Base-by-base conservation (phyloP, 345 rosid species). In the Xanthoceras sorbifolium region DNA sequence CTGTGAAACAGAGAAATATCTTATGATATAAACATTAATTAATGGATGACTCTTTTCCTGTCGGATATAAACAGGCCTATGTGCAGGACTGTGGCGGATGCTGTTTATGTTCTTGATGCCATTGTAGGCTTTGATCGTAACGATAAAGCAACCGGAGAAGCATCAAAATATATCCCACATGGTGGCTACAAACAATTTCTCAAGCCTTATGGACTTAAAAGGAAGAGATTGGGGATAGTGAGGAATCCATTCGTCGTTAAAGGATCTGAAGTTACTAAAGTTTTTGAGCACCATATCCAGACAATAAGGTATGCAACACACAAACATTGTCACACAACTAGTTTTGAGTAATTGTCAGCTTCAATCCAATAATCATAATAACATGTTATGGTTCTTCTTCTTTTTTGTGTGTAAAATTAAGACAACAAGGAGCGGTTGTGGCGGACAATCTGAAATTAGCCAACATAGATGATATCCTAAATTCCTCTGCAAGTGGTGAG, bases 81-180 rank as follows among this genome's bases (percentile, higher is more conserved):
- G 1, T 77, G 85, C 50, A 79, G 87, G 82, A 89, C 91, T 7
- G 90, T 91, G 38, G 44, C 89, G 3, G 91, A 89, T 69, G 87
- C 95, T 23, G 90, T 89, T 64, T 79, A 84, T 64, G 85, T 89
- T 50, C 89, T 89, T 59, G 95, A 91, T 74, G 90, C 86, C 80
- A 88, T 91, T 5, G 86, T 67, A 11, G 90, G 90, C 34, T 81
- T 81, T 44, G 93, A 91, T 85, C 48, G 60, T 4, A 77, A 76
- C 6, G 95, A 91, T 26, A 29, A 77, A 64, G 97, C 87, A 42
- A 90, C 91, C 0, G 75, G 42, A 59, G 25, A 57, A 3, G 90
- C 96, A 0, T 79, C 90, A 0, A 46, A 80, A 50, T 81, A 78
- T 81, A 91, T 86, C 52, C 93, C 93, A 1, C 9, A n/a, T 8